Conservation (phyloP, 176 grass and related monocot species). For the Triticum turgidum region DNA sequence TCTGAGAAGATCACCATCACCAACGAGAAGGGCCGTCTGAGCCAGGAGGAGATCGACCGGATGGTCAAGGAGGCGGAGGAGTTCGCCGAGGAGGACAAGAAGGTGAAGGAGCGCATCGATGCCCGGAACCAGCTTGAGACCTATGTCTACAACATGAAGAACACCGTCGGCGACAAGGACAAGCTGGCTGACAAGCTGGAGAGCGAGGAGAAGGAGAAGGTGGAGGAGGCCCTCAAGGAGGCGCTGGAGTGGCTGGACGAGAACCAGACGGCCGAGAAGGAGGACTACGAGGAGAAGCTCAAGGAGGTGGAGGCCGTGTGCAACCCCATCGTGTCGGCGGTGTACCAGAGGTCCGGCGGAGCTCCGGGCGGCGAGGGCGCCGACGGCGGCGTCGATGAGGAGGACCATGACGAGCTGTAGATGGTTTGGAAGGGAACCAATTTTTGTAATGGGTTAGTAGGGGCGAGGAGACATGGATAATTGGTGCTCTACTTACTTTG, state of each 20-base stretch:
- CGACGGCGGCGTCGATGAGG: slow-evolving; percentile 20
- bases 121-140: slow-evolving; percentile 71
- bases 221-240: slow-evolving; percentile 68
- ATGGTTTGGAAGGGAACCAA: not conserved
- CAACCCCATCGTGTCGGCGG: slow-evolving; percentile 64
- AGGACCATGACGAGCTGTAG: slow-evolving; percentile 69
- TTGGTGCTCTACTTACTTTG: not conserved
- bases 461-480: not conserved
- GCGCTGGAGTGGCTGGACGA: slow-evolving; percentile 72
- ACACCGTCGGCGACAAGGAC: slow-evolving; percentile 64
- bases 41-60: slow-evolving; percentile 79
- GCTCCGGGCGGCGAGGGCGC: not conserved
- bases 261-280: slow-evolving; percentile 66
- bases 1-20: slow-evolving; percentile 83
- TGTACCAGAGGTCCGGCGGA: slow-evolving; percentile 58
- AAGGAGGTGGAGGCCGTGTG: slow-evolving; percentile 80
- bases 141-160: slow-evolving; percentile 82
- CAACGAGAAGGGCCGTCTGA: slow-evolving; percentile 70
- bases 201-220: slow-evolving; percentile 79
- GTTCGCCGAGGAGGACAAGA: slow-evolving; percentile 71
- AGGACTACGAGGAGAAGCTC: slow-evolving; percentile 78
- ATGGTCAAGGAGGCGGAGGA: slow-evolving; percentile 72
- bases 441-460: slow-evolving; percentile 48
- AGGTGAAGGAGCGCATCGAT: slow-evolving; percentile 66
- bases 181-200: slow-evolving; percentile 70